These are phyloP conservation scores for Hyaloscypha finlandica DNA, from an alignment of 495 filamentous ascomycete genomes.

Conservation along the genomic window DNA sequence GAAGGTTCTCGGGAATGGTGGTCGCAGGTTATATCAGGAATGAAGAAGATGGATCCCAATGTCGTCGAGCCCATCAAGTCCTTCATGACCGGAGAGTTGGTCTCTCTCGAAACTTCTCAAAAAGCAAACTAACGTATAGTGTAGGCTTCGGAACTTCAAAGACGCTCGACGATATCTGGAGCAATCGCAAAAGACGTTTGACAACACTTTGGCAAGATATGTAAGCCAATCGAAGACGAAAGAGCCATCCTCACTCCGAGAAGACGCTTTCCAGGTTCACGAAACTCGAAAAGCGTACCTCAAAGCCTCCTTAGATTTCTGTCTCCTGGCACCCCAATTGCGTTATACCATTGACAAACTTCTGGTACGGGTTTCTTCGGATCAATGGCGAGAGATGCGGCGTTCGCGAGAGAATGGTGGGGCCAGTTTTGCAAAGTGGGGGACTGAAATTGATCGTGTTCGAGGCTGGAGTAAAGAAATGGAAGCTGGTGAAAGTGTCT, in stretches of 20 bases:
- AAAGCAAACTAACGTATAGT: slow-evolving; percentile 14
- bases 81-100: slow-evolving; percentile 72
- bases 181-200: slow-evolving; percentile 78
- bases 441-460: slow-evolving; percentile 83
- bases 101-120: not conserved
- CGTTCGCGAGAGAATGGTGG: slow-evolving; percentile 60
- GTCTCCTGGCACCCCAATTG: slow-evolving; percentile 79
- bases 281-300: slow-evolving; percentile 91
- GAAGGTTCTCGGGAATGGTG: slow-evolving; percentile 87
- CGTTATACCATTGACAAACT: slow-evolving; percentile 79
- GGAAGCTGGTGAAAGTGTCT: slow-evolving; percentile 77
- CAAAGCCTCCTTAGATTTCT: slow-evolving; percentile 91
- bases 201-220: slow-evolving; percentile 77
- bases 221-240: slow-evolving; percentile 86
- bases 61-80: slow-evolving; percentile 78
- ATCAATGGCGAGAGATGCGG: slow-evolving; percentile 85
- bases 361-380: slow-evolving; percentile 79
- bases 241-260: slow-evolving; percentile 83
- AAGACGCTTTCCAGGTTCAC: slow-evolving; percentile 95
- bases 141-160: slow-evolving; percentile 51
- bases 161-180: slow-evolving; percentile 77
- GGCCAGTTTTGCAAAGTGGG: slow-evolving; percentile 60
- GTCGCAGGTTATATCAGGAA: slow-evolving; percentile 67
- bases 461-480: slow-evolving; percentile 91
- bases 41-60: slow-evolving; percentile 71